A percentile compares a stretch with the other conserved stretches of the same genome.
phyloP scores from a whole-genome alignment of 2,329 filamentous ascomycete genomes.

The Arthrobotrys megalospora region DNA sequence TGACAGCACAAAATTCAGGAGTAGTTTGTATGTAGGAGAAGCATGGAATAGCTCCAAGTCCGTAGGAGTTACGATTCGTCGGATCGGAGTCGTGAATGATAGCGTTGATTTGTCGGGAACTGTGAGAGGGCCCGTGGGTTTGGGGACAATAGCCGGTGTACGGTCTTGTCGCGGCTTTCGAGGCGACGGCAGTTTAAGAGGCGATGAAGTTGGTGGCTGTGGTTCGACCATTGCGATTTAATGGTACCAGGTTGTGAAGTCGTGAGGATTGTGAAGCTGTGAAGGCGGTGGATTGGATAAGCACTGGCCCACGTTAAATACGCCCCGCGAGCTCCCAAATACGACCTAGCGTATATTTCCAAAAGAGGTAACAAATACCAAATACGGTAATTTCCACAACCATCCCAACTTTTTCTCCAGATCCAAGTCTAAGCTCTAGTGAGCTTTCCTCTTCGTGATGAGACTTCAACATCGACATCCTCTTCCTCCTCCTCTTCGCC shows the following conservation, averaged over 20 bases:
- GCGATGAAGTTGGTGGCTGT: conserved; percentile 5
- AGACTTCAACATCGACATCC: conserved; percentile 15
- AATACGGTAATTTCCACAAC: conserved; percentile 28
- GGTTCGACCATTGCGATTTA: conserved; percentile 43
- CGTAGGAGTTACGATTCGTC: conserved; percentile 83
- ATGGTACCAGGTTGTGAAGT: not conserved
- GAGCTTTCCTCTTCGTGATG: not conserved
- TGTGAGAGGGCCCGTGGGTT: conserved; percentile 69
- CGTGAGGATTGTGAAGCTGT: conserved; percentile 6
- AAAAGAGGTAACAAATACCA: conserved; percentile 17
- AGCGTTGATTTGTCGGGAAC: conserved; percentile 76
- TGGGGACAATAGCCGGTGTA: conserved; percentile 56
- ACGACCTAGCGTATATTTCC: not conserved
- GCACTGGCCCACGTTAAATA: not conserved
- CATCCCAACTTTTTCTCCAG: conserved; percentile 49
- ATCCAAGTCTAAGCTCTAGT: conserved; percentile 18
- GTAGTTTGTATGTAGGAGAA: conserved; percentile 81
- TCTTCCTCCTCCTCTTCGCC: not conserved
- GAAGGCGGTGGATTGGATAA: conserved; percentile 2
- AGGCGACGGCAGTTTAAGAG: conserved; percentile 49
- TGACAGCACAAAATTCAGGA: conserved; percentile 87
- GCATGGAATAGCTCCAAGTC: conserved; percentile 87
- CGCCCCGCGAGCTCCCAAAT: conserved; percentile 1
- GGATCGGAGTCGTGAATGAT: conserved; percentile 77
- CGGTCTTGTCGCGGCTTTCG: conserved; percentile 56